Conservation (phyloP, 805 yeast genomes). For the Zygosaccharomyces lentus region DNA sequence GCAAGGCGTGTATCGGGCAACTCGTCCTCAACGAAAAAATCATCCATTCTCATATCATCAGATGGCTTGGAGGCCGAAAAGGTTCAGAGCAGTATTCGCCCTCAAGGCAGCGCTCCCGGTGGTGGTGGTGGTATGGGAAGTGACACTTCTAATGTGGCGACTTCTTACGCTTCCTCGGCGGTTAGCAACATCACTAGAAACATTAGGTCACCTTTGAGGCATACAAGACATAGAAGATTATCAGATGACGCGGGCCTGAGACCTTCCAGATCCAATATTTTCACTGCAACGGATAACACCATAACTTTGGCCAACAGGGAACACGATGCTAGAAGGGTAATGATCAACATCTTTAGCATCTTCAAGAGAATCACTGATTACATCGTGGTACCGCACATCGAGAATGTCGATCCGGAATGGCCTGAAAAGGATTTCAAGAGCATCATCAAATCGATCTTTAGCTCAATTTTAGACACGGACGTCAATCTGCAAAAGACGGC, state of each 20-base stretch:
- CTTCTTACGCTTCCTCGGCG: slow-evolving; percentile 14
- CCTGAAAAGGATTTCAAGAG: slow-evolving; percentile 24
- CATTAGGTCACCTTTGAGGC: slow-evolving; percentile 13
- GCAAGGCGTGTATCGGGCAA: slow-evolving; percentile 16
- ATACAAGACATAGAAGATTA: slow-evolving; percentile 16
- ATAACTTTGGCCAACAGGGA: slow-evolving; percentile 7
- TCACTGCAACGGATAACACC: slow-evolving; percentile 4
- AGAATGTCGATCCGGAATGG: slow-evolving; percentile 17
- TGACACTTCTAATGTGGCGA: slow-evolving; percentile 10
- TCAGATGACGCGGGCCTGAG: slow-evolving; percentile 19
- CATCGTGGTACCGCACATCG: slow-evolving; percentile 25
- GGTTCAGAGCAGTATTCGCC: slow-evolving; percentile 1
- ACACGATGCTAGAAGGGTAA: slow-evolving; percentile 25
- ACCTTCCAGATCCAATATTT: slow-evolving; percentile 8
- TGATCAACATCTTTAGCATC: slow-evolving; percentile 32
- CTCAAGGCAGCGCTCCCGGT: slow-evolving; percentile 1
- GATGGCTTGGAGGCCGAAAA: slow-evolving; percentile 11
- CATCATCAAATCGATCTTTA: slow-evolving; percentile 38
- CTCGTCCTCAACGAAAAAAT: slow-evolving; percentile 8
- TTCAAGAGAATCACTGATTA: slow-evolving; percentile 28
- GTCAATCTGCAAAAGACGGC: slow-evolving; percentile 35
- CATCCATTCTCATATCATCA: slow-evolving; percentile 12
- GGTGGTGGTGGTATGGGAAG: not conserved
- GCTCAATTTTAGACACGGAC: slow-evolving; percentile 39
- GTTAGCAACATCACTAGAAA: slow-evolving; percentile 9